A percentile compares a stretch with the other conserved stretches of the same genome.
Evolutionary conservation across 345 rosid genomes (phyloP).

Genomic region (Lagerstroemia speciosa): DNA sequence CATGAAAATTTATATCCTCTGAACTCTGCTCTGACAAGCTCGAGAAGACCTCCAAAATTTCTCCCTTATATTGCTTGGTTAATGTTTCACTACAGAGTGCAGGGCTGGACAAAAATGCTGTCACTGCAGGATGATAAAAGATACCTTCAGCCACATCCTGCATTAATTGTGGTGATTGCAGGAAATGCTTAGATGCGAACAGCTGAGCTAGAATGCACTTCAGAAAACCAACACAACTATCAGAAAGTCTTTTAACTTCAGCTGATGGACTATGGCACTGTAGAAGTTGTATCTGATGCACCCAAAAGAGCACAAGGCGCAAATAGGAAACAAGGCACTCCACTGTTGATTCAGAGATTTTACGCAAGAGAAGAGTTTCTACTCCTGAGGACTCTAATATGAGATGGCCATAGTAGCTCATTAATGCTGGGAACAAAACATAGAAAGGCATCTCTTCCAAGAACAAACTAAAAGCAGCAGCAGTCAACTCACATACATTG

Average conservation of each 20-base stretch:
- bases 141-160: constrained; percentile 47
- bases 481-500: constrained; percentile 26
- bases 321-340: constrained; percentile 35
- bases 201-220: constrained; percentile 42
- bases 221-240: constrained; percentile 49
- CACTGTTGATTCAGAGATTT: constrained; percentile 32
- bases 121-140: constrained; percentile 56
- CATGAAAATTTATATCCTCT: constrained; percentile 46
- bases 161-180: constrained; percentile 22
- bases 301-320: constrained; percentile 61
- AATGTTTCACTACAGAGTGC: constrained; percentile 32
- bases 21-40: constrained; percentile 28
- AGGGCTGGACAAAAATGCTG: constrained; percentile 37
- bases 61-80: constrained; percentile 18
- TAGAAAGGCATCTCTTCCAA: constrained; percentile 64
- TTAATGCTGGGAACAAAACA: constrained; percentile 43
- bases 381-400: constrained; percentile 31
- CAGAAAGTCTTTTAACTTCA: constrained; percentile 41
- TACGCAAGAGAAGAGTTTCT: constrained; percentile 48
- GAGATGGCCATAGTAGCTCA: constrained; percentile 22
- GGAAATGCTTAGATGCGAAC: constrained; percentile 22
- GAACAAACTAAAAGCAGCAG: constrained; percentile 42
- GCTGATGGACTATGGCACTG: constrained; percentile 29
- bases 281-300: constrained; percentile 42
- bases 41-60: constrained; percentile 30